Base-by-base conservation (phyloP, 2,329 filamentous ascomycete genomes). In the Aspergillus novoparasiticus region DNA sequence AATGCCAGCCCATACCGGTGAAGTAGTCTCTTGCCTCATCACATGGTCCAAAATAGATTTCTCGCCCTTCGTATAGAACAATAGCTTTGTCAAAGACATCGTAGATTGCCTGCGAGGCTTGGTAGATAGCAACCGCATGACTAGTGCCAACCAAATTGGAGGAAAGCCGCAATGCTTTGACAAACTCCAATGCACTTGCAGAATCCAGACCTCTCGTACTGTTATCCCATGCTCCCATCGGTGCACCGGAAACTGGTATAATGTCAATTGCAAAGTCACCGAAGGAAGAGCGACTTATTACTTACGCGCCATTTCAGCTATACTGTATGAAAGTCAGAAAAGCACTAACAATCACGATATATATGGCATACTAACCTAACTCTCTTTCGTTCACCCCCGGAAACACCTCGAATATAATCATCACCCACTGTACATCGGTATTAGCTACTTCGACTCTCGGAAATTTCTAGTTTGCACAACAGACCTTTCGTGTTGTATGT, bases 1-100 rank as follows among this genome's bases (percentile, higher is more conserved):
- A 92, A 39, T 84, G 74, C 83, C 87, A 94, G 46, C 91, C 91
- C 76, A 90, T 86, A 14, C 84, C 78, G 69, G 88, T 85, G 64
- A 94, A 93, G 75, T 87, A 93, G 0, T 74, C 73, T 69, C 84
- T 88, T 0, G 90, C 91, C 2, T 81, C 74, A 6, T 70, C 73
- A 0, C 87, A 85, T 0, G 86, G 85, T 0, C 91, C 92, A 66
- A 89, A 94, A 79, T 87, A 94, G 65, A 94, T 94, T 71, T 94
- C 86, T 0, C 89, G 84, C 0, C 91, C 92, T 71, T 93, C 89
- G 71, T 94, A 93, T 0, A 94, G 80, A 0, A 94, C 89, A 0
- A 88, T 83, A 0, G 86, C 87, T 73, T 93, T 93, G 78, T 94
- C 90, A 69, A 94, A 94, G 19, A 87, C 78, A 60, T 89, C 85